These are phyloP conservation scores for Furcasterigmium furcatum DNA, from an alignment of 2,329 filamentous ascomycete genomes.

Conservation along the genomic window DNA sequence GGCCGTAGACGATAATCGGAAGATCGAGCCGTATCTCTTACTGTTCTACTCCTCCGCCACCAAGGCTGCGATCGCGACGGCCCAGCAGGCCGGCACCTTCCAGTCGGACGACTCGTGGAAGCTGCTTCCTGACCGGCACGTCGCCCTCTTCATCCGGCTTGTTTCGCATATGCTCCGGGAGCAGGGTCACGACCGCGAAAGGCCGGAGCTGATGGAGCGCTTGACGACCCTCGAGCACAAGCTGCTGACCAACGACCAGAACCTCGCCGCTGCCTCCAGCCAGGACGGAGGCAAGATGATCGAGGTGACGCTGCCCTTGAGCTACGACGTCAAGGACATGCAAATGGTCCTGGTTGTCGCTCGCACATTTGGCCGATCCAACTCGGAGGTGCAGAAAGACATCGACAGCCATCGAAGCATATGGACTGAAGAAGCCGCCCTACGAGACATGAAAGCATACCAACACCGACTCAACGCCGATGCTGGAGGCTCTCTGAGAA, in stretches of 20 bases:
- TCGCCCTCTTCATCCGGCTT: conserved; percentile 89
- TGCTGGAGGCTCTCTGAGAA: conserved; percentile 71
- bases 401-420: conserved; percentile 75
- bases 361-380: conserved; percentile 77
- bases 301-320: conserved; percentile 79
- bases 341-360: conserved; percentile 84
- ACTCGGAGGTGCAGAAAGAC: conserved; percentile 79
- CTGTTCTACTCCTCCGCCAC: conserved; percentile 97
- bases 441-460: conserved; percentile 90
- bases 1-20: conserved; percentile 88
- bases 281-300: conserved; percentile 63
- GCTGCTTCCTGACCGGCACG: conserved; percentile 86
- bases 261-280: conserved; percentile 65
- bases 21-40: conserved; percentile 86
- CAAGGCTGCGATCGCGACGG: conserved; percentile 73
- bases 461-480: conserved; percentile 83
- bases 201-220: conserved; percentile 77
- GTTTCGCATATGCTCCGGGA: conserved; percentile 77
- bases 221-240: conserved; percentile 87
- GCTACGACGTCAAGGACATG: conserved; percentile 96
- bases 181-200: conserved; percentile 80
- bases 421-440: conserved; percentile 90
- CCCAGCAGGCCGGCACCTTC: conserved; percentile 70
- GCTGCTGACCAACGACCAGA: conserved; percentile 88
- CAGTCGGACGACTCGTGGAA: conserved; percentile 92